Base-by-base conservation (phyloP, 306 rosid genomes). In the Trifolium subterraneum region DNA sequence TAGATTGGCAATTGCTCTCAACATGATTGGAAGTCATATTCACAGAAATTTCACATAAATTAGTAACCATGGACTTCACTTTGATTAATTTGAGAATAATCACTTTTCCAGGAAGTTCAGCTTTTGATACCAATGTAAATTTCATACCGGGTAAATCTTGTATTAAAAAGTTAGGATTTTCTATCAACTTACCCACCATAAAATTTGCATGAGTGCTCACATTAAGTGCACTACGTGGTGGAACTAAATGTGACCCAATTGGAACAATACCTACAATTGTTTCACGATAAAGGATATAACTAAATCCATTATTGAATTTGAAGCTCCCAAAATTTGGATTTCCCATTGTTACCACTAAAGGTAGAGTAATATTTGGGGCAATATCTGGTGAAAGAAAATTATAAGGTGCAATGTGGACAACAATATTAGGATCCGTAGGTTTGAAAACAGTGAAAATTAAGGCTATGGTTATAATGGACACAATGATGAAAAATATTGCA, bases 401-500 rank as follows among this genome's bases (percentile, higher is more conserved):
- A 1, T 83, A 68, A 19, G 78, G 84, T 6, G 41, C 0, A 0
- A 84, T 79, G 6, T 47, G 52, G 41, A 80, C 56, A 1, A 0
- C 22, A 52, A 88, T 68, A 15, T 20, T 15, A 3, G 90, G 93
- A 15, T 88, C 63, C 14, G 54, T 84, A 2, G 64, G 68, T 68
- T 83, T 84, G 47, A 88, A 82, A 54, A 88, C 4, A 27, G 89
- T 88, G 27, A 83, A 65, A 20, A 27, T 0, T 20, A 90, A 64
- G n/a, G 76, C 45, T 7, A 75, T 56, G 8, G 75, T 23, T 11
- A 84, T 72, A 4, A 33, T 2, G 20, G 50, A 4, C 1, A 78
- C 4, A 12, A 86, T 5, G 33, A 86, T 35, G 12, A 87, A 22
- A 27, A 78, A 8, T 1, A 87, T 0, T 10, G 76, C 11, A 0